Evolutionary conservation across 1,284 basidiomycete species (phyloP).

Genomic region (Cutaneotrichosporon sp.): DNA sequence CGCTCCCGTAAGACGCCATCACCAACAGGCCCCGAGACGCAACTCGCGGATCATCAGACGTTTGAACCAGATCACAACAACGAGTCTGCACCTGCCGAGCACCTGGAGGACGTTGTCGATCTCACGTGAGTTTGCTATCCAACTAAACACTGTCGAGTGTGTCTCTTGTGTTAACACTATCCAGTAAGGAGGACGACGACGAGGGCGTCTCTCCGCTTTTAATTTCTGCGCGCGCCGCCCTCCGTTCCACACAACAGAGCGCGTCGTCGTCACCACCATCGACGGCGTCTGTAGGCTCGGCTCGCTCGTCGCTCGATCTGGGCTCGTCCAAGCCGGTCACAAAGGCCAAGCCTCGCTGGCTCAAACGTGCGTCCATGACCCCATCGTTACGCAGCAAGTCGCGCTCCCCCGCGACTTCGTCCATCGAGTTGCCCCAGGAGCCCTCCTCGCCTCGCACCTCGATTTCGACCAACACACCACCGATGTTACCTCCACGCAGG

Average conservation of each 20-base stretch:
- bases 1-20: constrained; percentile 4
- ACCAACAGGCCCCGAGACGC: constrained; percentile 5
- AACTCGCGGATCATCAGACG: background rate
- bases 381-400: constrained; percentile 32
- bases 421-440: constrained; percentile 22
- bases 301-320: background rate
- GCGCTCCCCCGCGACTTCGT: constrained; percentile 25
- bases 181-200: constrained; percentile 7
- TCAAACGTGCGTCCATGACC: constrained; percentile 34
- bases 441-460: constrained; percentile 20
- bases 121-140: constrained; percentile 9
- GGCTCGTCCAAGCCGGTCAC: constrained; percentile 21
- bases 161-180: constrained; percentile 5
- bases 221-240: constrained; percentile 25
- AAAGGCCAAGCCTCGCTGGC: constrained; percentile 38
- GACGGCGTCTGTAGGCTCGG: background rate
- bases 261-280: background rate
- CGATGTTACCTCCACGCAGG: constrained; percentile 33
- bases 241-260: constrained; percentile 16
- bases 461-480: constrained; percentile 20
- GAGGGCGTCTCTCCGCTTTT: constrained; percentile 24
- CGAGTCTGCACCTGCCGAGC: background rate
- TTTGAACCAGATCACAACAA: background rate
- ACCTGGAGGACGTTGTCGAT: constrained; percentile 5
- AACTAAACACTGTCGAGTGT: background rate